Evolutionary conservation across 2,329 filamentous ascomycete genomes (phyloP).

Genomic region (Colletotrichum simmondsii): DNA sequence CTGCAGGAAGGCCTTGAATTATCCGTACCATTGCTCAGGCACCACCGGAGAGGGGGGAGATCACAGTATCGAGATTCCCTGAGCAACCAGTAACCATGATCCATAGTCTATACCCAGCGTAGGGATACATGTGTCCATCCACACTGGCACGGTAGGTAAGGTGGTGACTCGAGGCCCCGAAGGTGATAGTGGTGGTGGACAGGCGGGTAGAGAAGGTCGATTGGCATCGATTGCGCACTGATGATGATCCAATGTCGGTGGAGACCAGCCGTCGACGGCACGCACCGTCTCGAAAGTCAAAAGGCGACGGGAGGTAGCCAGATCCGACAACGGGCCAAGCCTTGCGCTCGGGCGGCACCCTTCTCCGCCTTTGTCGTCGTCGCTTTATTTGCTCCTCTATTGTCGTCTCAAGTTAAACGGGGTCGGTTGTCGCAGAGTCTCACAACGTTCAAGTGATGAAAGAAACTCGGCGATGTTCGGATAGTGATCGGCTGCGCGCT

Average conservation of each 20-base stretch:
- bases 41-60: background rate
- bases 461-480: background rate
- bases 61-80: conserved; percentile 7
- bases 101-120: background rate
- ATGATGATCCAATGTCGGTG: conserved; percentile 25
- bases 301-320: conserved; percentile 24
- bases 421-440: background rate
- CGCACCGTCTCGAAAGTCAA: conserved; percentile 33
- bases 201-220: background rate
- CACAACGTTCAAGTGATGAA: background rate
- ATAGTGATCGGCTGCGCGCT: background rate
- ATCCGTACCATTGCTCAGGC: background rate
- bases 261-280: conserved; percentile 29
- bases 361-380: background rate
- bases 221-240: conserved; percentile 21
- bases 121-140: background rate
- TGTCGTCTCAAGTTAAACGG: background rate
- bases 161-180: background rate
- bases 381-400: background rate
- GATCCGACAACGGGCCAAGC: conserved; percentile 25
- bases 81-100: conserved; percentile 11
- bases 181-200: background rate
- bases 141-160: background rate
- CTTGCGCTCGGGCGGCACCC: conserved; percentile 9
- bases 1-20: conserved; percentile 16